Percentiles rank a stretch among this genome's conserved stretches.
phyloP scores from a whole-genome alignment of 2,329 filamentous ascomycete species.

The Ilyonectria destructans region DNA sequence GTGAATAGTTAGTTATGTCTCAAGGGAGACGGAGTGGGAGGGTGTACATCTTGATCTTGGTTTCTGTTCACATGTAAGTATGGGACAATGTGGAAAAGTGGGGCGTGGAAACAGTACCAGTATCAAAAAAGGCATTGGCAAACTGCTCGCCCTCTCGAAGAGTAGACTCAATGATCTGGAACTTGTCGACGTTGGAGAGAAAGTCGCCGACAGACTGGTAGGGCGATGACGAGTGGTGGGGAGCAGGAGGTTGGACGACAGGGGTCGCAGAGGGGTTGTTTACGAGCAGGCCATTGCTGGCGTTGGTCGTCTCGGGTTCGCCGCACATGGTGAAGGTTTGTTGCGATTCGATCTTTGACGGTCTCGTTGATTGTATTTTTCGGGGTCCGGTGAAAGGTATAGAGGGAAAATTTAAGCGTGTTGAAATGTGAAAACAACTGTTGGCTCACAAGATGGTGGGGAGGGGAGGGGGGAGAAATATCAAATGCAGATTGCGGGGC shows the following conservation, averaged over 20 bases:
- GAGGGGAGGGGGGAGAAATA: neutral
- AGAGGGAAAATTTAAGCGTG: neutral
- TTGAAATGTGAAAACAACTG: too few relatives aligned
- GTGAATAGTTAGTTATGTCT: neutral
- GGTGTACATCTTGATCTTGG: slow-evolving; percentile 45
- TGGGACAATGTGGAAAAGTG: neutral
- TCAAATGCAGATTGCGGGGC: neutral
- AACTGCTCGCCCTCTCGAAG: slow-evolving; percentile 55
- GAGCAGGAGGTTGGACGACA: neutral
- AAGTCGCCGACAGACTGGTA: slow-evolving; percentile 38
- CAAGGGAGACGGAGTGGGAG: neutral
- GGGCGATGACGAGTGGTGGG: slow-evolving; percentile 4
- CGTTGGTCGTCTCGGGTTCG: slow-evolving; percentile 5
- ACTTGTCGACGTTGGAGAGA: slow-evolving; percentile 40
- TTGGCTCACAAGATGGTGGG: neutral
- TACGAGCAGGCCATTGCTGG: slow-evolving; percentile 1
- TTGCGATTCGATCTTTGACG: slow-evolving; percentile 6
- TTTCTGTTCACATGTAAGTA: slow-evolving; percentile 33
- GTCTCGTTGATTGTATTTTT: slow-evolving; percentile 12
- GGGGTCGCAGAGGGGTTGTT: slow-evolving; percentile 4
- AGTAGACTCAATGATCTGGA: slow-evolving; percentile 47
- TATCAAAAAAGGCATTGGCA: slow-evolving; percentile 85
- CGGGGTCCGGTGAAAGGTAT: slow-evolving; percentile 3
- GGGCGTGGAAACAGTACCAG: slow-evolving; percentile 52
- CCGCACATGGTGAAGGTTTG: slow-evolving; percentile 1